phyloP scores from a whole-genome alignment of 805 yeast genomes.

The Sugiyamaella chiloensis region DNA sequence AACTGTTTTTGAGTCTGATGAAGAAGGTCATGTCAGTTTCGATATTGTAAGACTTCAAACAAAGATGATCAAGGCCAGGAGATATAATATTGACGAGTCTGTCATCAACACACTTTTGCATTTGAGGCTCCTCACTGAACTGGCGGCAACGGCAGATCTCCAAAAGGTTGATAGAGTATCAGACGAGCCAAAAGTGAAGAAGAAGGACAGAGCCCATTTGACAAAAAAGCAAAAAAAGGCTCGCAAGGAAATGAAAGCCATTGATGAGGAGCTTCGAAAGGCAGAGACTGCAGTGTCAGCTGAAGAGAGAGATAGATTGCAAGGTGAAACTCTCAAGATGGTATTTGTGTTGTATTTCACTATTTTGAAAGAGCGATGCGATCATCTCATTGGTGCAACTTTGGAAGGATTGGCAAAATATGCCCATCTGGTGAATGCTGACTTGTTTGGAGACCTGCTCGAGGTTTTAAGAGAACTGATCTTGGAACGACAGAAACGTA shows the following conservation, averaged over 20 bases:
- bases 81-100: conserved; percentile 78
- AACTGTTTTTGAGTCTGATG: conserved; percentile 69
- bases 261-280: conserved; percentile 81
- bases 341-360: conserved; percentile 74
- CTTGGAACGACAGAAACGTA: conserved; percentile 40
- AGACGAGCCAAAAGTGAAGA: conserved; percentile 49
- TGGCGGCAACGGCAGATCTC: conserved; percentile 34
- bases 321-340: conserved; percentile 75
- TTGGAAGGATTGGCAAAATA: conserved; percentile 87
- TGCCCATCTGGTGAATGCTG: conserved; percentile 91
- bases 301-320: conserved; percentile 81
- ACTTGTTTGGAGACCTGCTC: conserved; percentile 85
- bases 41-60: conserved; percentile 68
- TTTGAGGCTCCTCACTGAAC: conserved; percentile 42
- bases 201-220: conserved; percentile 86
- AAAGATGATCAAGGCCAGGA: conserved; percentile 68
- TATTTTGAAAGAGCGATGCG: conserved; percentile 60
- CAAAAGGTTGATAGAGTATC: conserved; percentile 44
- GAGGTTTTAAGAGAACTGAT: conserved; percentile 85
- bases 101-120: conserved; percentile 72
- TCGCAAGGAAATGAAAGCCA: conserved; percentile 78
- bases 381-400: conserved; percentile 75
- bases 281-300: conserved; percentile 87
- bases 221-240: conserved; percentile 88
- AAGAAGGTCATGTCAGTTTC: conserved; percentile 73